A percentile compares a stretch with the other conserved stretches of the same genome.
Conservation (phyloP, 2,329 filamentous ascomycete genomes). For the Cercospora beticola region DNA sequence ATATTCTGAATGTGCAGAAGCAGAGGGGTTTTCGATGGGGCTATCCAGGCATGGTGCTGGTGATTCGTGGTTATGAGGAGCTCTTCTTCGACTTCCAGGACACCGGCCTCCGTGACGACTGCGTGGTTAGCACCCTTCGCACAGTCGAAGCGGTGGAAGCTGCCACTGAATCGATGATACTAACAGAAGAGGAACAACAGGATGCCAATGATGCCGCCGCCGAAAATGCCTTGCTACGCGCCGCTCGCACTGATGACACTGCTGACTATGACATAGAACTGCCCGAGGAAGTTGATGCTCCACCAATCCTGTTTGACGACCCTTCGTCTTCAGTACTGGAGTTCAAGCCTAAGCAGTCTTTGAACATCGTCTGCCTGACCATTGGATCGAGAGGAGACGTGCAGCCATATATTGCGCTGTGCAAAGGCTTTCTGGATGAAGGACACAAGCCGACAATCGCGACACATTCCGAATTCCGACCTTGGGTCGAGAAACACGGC, state of each 20-base stretch:
- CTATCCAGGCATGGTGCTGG: conserved; percentile 86
- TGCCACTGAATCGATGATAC: conserved; percentile 66
- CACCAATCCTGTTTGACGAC: conserved; percentile 86
- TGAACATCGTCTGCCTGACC: conserved; percentile 88
- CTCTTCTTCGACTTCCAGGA: conserved; percentile 91
- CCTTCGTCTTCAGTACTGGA: conserved; percentile 82
- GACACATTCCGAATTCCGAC: conserved; percentile 85
- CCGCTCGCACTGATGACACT: conserved; percentile 60
- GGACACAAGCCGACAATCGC: conserved; percentile 86
- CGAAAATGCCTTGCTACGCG: conserved; percentile 75
- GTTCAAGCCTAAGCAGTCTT: conserved; percentile 77
- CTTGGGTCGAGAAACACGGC: conserved; percentile 87
- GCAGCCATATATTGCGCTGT: conserved; percentile 94
- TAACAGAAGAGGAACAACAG: conserved; percentile 67
- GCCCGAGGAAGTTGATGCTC: conserved; percentile 51
- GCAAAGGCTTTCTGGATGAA: conserved; percentile 83
- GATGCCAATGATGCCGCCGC: conserved; percentile 73
- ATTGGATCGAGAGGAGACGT: conserved; percentile 96
- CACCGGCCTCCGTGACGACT: conserved; percentile 80
- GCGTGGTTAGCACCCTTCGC: conserved; percentile 75
- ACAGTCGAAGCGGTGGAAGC: conserved; percentile 71
- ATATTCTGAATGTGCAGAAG: conserved; percentile 90
- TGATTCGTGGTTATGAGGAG: conserved; percentile 91
- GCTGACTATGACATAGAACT: conserved; percentile 40
- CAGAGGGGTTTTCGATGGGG: conserved; percentile 93